phyloP scores from a whole-genome alignment of 1,284 basidiomycete species.

The Ceratorhiza oryzae-sativae region DNA sequence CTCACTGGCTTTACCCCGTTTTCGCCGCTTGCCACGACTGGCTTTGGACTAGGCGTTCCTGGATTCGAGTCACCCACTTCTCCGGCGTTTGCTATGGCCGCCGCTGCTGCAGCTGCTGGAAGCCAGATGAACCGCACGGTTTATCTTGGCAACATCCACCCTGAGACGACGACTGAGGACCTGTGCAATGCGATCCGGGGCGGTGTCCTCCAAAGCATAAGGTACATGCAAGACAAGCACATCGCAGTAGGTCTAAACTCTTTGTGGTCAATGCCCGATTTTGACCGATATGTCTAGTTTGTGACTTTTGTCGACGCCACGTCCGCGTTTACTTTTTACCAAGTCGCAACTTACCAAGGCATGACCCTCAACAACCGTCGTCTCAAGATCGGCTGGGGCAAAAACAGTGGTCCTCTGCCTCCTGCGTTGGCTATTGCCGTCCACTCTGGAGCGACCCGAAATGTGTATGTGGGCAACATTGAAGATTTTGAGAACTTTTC shows the following conservation, averaged over 20 bases:
- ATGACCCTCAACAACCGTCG: constrained; percentile 89
- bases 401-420: constrained; percentile 83
- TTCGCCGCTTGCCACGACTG: constrained; percentile 51
- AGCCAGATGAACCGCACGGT: constrained; percentile 83
- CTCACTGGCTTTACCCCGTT: constrained; percentile 51
- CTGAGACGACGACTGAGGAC: constrained; percentile 90
- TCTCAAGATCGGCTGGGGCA: constrained; percentile 95
- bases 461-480: constrained; percentile 93
- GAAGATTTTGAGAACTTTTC: constrained; percentile 89
- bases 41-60: constrained; percentile 59
- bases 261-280: constrained; percentile 31
- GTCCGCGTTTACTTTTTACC: constrained; percentile 90
- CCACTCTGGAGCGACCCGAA: constrained; percentile 88
- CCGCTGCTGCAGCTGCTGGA: constrained; percentile 50
- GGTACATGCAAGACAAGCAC: constrained; percentile 93
- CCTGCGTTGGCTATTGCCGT: constrained; percentile 85
- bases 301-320: constrained; percentile 90
- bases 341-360: constrained; percentile 85
- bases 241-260: constrained; percentile 68
- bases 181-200: constrained; percentile 93
- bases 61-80: constrained; percentile 56
- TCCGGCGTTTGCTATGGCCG: constrained; percentile 48
- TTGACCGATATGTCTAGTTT: constrained; percentile 60
- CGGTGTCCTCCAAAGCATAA: constrained; percentile 87
- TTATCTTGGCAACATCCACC: constrained; percentile 92